Evolutionary conservation across 805 yeast genomes (phyloP).

Genomic region (Metschnikowia orientalis): DNA sequence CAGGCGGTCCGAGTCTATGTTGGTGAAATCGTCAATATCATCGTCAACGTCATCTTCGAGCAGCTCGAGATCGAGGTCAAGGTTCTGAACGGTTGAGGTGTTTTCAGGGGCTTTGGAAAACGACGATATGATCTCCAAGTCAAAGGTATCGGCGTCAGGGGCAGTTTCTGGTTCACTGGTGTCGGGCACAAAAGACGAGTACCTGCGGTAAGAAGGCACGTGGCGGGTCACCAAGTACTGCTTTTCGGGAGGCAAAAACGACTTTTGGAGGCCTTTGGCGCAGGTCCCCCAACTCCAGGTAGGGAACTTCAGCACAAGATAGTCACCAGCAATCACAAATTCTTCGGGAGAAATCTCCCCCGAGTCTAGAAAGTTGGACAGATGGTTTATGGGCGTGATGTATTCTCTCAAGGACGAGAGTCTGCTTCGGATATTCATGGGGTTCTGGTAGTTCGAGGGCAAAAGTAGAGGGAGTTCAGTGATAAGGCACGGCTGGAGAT

Average conservation of each 20-base stretch:
- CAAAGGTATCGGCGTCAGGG: conserved; percentile 6
- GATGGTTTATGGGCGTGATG: conserved; percentile 82
- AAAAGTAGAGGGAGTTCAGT: too few species aligned
- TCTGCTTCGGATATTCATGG: conserved; percentile 32
- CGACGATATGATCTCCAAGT: conserved; percentile 5
- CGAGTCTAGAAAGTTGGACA: conserved; percentile 77
- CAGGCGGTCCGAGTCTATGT: conserved; percentile 35
- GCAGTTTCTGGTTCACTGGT: conserved; percentile 11
- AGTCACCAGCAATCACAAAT: conserved; percentile 92
- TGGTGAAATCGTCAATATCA: conserved; percentile 30
- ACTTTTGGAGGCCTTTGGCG: conserved; percentile 40
- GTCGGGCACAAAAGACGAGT: conserved; percentile 9
- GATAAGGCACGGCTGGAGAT: too few species aligned
- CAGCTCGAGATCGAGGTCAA: conserved; percentile 34
- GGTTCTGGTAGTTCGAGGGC: background rate
- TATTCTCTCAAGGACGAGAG: conserved; percentile 85
- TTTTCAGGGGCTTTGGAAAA: background rate
- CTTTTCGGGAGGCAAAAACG: conserved; percentile 79
- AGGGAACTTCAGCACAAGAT: conserved; percentile 84
- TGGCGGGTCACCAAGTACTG: conserved; percentile 85
- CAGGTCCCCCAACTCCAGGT: conserved; percentile 84
- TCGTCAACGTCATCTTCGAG: conserved; percentile 25
- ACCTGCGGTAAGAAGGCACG: conserved; percentile 76
- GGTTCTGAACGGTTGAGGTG: conserved; percentile 2
- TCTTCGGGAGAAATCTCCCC: conserved; percentile 97